These are phyloP conservation scores for Cetraspora pellucida DNA, from an alignment of 192 early-diverging fungal genomes.

Conservation along the genomic window DNA sequence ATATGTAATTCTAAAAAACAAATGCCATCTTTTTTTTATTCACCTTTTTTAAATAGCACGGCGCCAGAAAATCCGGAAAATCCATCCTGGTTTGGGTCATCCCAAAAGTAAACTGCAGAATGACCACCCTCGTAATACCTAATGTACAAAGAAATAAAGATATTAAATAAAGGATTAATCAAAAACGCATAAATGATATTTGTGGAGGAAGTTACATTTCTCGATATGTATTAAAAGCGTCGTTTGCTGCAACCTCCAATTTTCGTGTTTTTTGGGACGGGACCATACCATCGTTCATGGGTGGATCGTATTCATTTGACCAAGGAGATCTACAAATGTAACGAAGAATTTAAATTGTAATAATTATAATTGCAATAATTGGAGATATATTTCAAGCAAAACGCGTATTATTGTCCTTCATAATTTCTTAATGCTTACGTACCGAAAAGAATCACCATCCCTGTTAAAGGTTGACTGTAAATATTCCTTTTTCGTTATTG, in stretches of 20 bases:
- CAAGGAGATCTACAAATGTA: conserved; percentile 79
- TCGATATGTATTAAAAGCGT: conserved; percentile 94
- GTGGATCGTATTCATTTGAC: conserved; percentile 94
- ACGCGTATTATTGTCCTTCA: background rate
- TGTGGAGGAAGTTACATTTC: conserved; percentile 69
- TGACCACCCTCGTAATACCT: conserved; percentile 93
- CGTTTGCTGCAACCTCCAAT: conserved; percentile 90
- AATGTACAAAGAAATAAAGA: background rate
- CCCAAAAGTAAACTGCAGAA: conserved; percentile 96
- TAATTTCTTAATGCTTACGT: conserved; percentile 5
- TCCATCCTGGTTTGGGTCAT: conserved; percentile 68
- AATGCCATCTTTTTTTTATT: background rate
- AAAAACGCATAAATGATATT: background rate
- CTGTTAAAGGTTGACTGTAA: conserved; percentile 95
- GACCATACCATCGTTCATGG: conserved; percentile 72
- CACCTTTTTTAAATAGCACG: conserved; percentile 95
- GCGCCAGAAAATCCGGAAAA: conserved; percentile 97
- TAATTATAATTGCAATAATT: background rate
- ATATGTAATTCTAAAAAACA: background rate
- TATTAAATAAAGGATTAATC: background rate
- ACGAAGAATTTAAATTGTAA: background rate
- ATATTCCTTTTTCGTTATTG: conserved; percentile 76
- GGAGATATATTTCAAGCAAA: background rate
- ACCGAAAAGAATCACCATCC: conserved; percentile 92
- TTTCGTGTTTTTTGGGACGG: conserved; percentile 83